Evolutionary conservation across 139 green algal species (phyloP), one percentile per base, ranked within the genome.

Genomic region (Astrephomene gubernaculifera): DNA sequence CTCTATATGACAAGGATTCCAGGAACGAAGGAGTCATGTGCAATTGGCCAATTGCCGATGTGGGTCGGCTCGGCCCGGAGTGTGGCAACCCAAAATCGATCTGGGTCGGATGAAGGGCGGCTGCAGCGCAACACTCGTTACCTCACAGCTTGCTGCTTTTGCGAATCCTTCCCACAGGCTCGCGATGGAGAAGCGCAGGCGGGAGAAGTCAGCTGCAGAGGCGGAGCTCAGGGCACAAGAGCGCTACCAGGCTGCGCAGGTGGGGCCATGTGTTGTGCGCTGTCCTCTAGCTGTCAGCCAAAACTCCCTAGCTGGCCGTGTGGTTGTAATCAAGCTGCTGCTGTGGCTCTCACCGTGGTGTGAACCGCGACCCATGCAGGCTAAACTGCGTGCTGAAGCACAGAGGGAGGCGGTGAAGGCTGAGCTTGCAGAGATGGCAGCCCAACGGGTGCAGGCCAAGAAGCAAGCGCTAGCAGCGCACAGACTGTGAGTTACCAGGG

Each of bases 161-260:
- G 31, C 63, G 24, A 27, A 44, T 44, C 1, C 63, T 52, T n/a
- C 10, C 3, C 33, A 57, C n/a, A 83, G 78, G 63, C 43, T 44
- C 2, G 63, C 44, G 3, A 36, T 84, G n/a, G 78, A 84, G 78
- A 71, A 71, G 44, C 61, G 61, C 22, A 41, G 63, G 6, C n/a
- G 31, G 44, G 78, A 84, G 43, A 33, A 41, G 21, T 61, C 63
- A 8, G 78, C 78, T 2, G 22, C 29, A 0, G 78, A 84, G 35
- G 78, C 78, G 2, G 78, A 84, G 44, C 9, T 44, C 14, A 21
- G 63, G 5, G 63, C 61, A 4, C 43, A 43, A 31, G 78, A 84
- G 78, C 78, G 78, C 21, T 84, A 75, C 25, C n/a, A 52, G 5
- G 63, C 63, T 5, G 78, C 78, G 4, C 78, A 84, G 63, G 78